Percentiles rank a stretch among this genome's conserved stretches.
Evolutionary conservation across 129 eudicot species (phyloP).

Genomic region (Flaveria trinervia): DNA sequence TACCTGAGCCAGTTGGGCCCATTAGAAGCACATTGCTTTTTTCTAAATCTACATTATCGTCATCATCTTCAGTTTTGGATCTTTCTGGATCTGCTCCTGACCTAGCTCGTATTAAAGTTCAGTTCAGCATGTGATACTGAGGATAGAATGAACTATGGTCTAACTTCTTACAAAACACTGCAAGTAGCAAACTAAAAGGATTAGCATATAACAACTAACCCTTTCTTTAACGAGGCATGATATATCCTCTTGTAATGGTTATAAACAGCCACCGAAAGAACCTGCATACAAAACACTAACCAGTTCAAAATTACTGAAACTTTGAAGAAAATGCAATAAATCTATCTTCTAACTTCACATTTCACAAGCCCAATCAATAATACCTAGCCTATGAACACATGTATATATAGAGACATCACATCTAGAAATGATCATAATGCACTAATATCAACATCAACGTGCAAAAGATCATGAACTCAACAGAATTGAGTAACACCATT

Average conservation of each 20-base stretch:
- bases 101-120: constrained; percentile 42
- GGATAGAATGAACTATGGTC: neutral
- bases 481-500: neutral
- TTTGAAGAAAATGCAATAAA: neutral
- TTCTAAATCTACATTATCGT: constrained; percentile 87
- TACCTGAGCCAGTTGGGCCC: constrained; percentile 99
- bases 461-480: constrained; percentile 9
- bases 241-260: constrained; percentile 94
- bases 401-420: neutral
- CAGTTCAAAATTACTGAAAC: constrained; percentile 3
- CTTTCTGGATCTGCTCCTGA: constrained; percentile 57
- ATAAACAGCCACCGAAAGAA: constrained; percentile 93
- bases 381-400: neutral
- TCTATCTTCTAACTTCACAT: neutral
- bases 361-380: constrained; percentile 18
- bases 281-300: constrained; percentile 44
- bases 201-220: constrained; percentile 52
- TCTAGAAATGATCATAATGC: constrained; percentile 1
- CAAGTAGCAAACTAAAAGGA: neutral
- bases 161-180: neutral
- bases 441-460: constrained; percentile 8
- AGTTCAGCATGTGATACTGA: constrained; percentile 18
- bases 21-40: constrained; percentile 94
- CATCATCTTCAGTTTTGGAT: constrained; percentile 56
- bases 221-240: constrained; percentile 60